Base-by-base conservation (phyloP, 768 basidiomycete genomes). In the Lactarius evosmus region DNA sequence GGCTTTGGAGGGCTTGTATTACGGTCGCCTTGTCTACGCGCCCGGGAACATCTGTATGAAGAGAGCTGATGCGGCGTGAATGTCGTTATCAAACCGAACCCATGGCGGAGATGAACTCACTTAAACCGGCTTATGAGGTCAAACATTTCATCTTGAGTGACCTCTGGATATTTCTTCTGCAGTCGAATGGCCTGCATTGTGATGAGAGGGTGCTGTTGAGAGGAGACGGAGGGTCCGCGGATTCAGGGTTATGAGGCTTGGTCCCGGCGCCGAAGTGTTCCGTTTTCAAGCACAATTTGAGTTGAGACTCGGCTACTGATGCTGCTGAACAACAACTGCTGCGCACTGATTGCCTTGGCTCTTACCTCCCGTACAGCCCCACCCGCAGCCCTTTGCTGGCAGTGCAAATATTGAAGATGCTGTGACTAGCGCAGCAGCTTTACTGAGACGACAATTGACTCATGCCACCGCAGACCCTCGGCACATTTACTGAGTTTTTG, bases 81-180 rank as follows among this genome's bases (percentile, higher is more conserved):
- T n/a, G 60, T 61, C 58, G 62, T 68, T 63, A 69, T 66, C 56
- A 29, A 58, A 63, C 56, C 54, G 52, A 49, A 56, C 53, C 41
- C 11, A 62, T 54, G 49, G 41, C 38, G 46, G 25, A 33, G 51
- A 66, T 56, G 56, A 40, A 83, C 94, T 69, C 70, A 97, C 96
- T 96, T 96, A 89, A 99, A 99, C 64, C 88, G 85, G 75, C 89
- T 93, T 76, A 97, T 86, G 74, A 98, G 85, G 73, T 92, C 87
- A 70, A 94, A 88, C 87, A 98, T 93, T 78, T 95, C 94, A 80
- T 96, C 94, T 72, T 87, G 85, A 46, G 91, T 80, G 69, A 97
- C 87, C 70, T 95, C 89, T 17, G 95, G 93, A 72, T 89, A 94
- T 76, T 95, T 96, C 79, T 88, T 93, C 73, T 93, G 89, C 16